These are phyloP conservation scores for Alternaria atra DNA, from an alignment of 2,329 filamentous ascomycete species.

Conservation along the genomic window DNA sequence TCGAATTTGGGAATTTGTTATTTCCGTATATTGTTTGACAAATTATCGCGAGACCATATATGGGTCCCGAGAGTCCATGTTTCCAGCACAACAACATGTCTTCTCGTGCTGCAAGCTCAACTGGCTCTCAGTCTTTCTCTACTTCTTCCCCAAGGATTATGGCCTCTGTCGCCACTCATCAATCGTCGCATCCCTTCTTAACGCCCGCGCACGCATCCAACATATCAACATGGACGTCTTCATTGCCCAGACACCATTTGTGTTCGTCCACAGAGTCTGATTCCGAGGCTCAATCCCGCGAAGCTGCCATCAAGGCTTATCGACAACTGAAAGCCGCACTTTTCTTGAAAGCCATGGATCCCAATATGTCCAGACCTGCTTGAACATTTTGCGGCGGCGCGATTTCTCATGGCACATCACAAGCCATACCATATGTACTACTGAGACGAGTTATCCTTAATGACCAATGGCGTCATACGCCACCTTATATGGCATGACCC, in stretches of 20 bases:
- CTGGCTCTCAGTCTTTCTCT: slow-evolving; percentile 30
- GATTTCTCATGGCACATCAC: background rate
- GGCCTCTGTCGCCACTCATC: slow-evolving; percentile 24
- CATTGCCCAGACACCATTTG: slow-evolving; percentile 34
- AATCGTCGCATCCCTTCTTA: slow-evolving; percentile 39
- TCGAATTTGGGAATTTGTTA: slow-evolving; percentile 2
- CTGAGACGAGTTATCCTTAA: slow-evolving; percentile 8
- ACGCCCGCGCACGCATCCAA: slow-evolving; percentile 38
- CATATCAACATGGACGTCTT: slow-evolving; percentile 46
- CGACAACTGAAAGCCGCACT: slow-evolving; percentile 43
- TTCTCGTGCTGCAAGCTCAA: slow-evolving; percentile 21
- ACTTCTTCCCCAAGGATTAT: slow-evolving; percentile 29
- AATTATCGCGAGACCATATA: slow-evolving; percentile 29
- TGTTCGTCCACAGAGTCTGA: slow-evolving; percentile 19
- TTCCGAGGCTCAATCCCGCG: slow-evolving; percentile 28
- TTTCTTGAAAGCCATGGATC: slow-evolving; percentile 46
- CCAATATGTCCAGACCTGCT: slow-evolving; percentile 7
- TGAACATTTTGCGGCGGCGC: background rate
- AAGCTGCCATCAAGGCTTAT: slow-evolving; percentile 48
- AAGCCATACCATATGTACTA: slow-evolving; percentile 5
- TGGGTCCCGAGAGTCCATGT: slow-evolving; percentile 6
- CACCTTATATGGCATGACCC: background rate
- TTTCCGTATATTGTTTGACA: slow-evolving; percentile 21
- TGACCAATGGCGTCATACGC: slow-evolving; percentile 3
- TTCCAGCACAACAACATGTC: slow-evolving; percentile 20